Evolutionary conservation across 2,329 filamentous ascomycete species (phyloP).

Genomic region (Camillea tinctor): DNA sequence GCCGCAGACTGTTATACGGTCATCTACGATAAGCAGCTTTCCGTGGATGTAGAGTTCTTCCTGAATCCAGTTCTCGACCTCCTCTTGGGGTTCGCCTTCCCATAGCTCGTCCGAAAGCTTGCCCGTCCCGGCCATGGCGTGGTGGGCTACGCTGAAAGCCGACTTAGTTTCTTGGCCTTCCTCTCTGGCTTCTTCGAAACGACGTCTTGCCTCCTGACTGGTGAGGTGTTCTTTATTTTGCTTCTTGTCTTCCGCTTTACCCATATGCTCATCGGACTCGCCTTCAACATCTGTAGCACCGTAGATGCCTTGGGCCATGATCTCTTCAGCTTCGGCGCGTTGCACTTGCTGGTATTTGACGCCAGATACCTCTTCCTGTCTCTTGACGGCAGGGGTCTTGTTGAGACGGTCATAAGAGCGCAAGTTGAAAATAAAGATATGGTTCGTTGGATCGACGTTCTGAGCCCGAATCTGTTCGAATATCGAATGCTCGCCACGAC

Average conservation of each 20-base stretch:
- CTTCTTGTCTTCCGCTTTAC: conserved; percentile 37
- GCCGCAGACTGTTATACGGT: conserved; percentile 79
- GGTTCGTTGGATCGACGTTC: conserved; percentile 72
- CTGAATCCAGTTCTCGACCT: conserved; percentile 87
- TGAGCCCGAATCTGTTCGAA: conserved; percentile 72
- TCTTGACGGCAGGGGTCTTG: conserved; percentile 69
- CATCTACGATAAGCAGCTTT: conserved; percentile 87
- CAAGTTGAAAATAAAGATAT: conserved; percentile 94
- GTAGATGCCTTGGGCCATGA: conserved; percentile 75
- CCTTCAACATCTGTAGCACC: conserved; percentile 48
- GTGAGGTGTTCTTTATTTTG: conserved; percentile 33
- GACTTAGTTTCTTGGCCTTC: conserved; percentile 38
- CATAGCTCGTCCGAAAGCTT: conserved; percentile 68
- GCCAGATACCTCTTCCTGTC: conserved; percentile 77
- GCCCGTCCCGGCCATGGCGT: conserved; percentile 72
- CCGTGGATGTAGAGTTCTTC: conserved; percentile 95
- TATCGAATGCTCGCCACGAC: conserved; percentile 87
- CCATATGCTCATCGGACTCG: conserved; percentile 51
- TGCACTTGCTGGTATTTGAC: conserved; percentile 85
- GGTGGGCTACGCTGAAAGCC: conserved; percentile 63
- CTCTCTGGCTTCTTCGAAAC: conserved; percentile 50
- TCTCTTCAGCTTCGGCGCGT: conserved; percentile 81
- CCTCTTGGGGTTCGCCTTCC: conserved; percentile 72
- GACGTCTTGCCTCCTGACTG: conserved; percentile 47
- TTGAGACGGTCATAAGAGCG: conserved; percentile 91